Base-by-base conservation (phyloP, 257 asterid genomes). In the Primulina eburnea region DNA sequence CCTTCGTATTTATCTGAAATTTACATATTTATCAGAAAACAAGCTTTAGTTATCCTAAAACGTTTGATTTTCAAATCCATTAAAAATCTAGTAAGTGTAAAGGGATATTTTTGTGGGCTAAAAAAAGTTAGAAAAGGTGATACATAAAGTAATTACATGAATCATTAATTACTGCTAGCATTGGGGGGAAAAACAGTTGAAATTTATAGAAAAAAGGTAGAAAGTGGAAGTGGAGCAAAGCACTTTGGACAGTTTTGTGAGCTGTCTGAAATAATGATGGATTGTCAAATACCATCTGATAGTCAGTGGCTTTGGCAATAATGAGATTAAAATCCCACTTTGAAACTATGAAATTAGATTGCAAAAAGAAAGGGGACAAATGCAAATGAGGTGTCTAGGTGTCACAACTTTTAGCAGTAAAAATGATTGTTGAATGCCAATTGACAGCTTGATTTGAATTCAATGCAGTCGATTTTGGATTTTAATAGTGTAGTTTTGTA, bases 401-500 rank as follows among this genome's bases (percentile, higher is more conserved):
- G n/a, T n/a, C n/a, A 73, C 87, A 81, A 79, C 85, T 82, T 89
- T 84, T 72, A 77, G 88, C 80, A 85, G 89, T 86, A 81, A 85
- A 89, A 88, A 88, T 89, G 86, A 89, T 89, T 79, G 88, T 60
- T 74, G 71, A 59, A 83, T 38, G 16, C 4, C 50, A 38, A 38
- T 38, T 35, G 50, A 40, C 18, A 43, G 16, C 55, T 43, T 43
- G 55, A 43, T 43, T 11, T 1, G 53, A 43, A 11, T 11, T 43
- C 53, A 14, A 12, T 12, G 4, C 11, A 14, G 0, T 14, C 53
- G 4, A 43, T 0, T 43, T 43, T 43, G 53, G 18, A 43, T 43
- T 43, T n/a, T n/a, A n/a, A n/a, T n/a, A n/a, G n/a, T n/a, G n/a
- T n/a, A n/a, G n/a, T n/a, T n/a, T n/a, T n/a, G n/a, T n/a, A n/a